Evolutionary conservation across 2,329 filamentous ascomycete genomes (phyloP).

Genomic region (Colletotrichum tropicale): DNA sequence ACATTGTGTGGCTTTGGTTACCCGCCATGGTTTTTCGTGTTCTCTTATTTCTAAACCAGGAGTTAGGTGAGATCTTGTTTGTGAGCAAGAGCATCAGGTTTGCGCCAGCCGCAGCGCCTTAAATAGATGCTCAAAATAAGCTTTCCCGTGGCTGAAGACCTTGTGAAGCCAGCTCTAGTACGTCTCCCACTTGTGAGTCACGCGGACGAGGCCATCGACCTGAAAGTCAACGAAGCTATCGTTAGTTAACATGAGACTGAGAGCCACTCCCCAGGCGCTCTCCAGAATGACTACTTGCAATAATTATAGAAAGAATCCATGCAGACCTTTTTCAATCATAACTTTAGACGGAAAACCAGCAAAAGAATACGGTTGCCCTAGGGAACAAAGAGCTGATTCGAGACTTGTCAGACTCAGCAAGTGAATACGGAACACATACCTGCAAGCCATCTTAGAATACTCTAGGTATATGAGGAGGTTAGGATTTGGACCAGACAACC

Average conservation of each 20-base stretch:
- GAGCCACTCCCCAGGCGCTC: not conserved
- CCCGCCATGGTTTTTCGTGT: rapidly evolving
- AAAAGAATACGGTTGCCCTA: not conserved
- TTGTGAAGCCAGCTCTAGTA: not conserved
- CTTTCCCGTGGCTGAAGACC: not conserved
- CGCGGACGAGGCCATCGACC: too few species aligned
- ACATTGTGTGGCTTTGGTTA: not conserved
- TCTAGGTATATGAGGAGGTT: not conserved
- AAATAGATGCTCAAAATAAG: not conserved
- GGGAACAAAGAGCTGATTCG: not conserved
- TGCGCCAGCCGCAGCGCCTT: too few species aligned
- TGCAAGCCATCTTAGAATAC: not conserved
- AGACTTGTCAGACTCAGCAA: not conserved
- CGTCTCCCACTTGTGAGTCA: rapidly evolving
- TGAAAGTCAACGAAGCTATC: too few species aligned
- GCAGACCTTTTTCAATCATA: rapidly evolving
- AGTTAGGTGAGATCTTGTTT: rapidly evolving
- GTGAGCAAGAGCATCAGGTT: rapidly evolving
- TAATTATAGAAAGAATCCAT: not conserved
- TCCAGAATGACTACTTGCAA: not conserved
- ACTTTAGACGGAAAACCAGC: not conserved
- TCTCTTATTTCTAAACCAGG: rapidly evolving
- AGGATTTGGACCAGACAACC: not conserved
- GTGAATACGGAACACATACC: not conserved
- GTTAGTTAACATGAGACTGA: rapidly evolving